These are phyloP conservation scores for Prunus dulcis DNA, from an alignment of 306 rosid genomes.

Conservation along the genomic window DNA sequence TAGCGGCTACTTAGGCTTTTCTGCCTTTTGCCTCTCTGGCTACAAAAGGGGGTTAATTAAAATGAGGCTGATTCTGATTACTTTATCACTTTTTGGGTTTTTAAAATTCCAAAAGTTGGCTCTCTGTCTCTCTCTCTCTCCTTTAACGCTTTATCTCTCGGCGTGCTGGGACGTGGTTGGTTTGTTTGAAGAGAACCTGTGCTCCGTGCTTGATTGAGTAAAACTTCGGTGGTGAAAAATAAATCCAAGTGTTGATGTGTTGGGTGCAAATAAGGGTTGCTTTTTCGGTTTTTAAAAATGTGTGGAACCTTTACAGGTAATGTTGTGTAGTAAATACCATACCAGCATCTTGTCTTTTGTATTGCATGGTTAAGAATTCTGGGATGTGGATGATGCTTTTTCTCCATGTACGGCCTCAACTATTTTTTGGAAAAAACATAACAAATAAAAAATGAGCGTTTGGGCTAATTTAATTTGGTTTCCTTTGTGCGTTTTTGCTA, in stretches of 20 bases:
- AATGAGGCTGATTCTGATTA: constrained; percentile 7
- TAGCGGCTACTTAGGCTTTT: constrained; percentile 33
- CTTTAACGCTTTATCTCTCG: background rate
- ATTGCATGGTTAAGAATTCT: background rate
- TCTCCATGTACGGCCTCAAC: background rate
- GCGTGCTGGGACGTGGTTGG: constrained; percentile 8
- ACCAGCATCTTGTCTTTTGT: background rate
- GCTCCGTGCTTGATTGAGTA: background rate
- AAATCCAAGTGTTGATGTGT: background rate
- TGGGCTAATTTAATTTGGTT: too few species aligned
- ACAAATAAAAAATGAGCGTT: too few species aligned
- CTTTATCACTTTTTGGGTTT: background rate
- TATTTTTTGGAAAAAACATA: too few species aligned
- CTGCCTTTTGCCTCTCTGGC: background rate
- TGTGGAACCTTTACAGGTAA: background rate
- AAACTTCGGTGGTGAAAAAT: background rate
- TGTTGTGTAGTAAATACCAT: background rate
- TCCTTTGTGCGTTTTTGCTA: too few species aligned
- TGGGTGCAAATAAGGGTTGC: background rate
- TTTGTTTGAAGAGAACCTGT: background rate
- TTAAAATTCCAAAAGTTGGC: background rate
- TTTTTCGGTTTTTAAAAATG: background rate
- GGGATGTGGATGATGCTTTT: too few species aligned
- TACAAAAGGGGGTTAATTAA: background rate
- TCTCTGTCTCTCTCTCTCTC: too few species aligned